A percentile compares a stretch with the other conserved stretches of the same genome.
These are phyloP conservation scores for Eucalyptus erythrocorys DNA, from an alignment of 345 rosid species.

Conservation along the genomic window DNA sequence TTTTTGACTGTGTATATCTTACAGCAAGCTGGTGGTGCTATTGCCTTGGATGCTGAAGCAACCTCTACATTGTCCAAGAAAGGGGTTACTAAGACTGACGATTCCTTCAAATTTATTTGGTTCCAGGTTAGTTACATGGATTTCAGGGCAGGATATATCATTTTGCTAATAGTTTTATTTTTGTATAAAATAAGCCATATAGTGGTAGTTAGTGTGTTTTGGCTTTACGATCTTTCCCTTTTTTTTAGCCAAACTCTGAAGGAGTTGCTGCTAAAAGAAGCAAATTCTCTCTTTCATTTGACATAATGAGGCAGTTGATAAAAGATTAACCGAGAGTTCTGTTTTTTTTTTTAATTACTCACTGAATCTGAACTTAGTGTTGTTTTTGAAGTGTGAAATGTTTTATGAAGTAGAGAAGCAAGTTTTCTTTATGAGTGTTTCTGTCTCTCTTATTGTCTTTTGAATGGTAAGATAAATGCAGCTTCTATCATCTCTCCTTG, in stretches of 20 bases:
- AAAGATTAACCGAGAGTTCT: neutral
- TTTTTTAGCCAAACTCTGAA: neutral
- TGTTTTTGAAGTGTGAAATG: neutral
- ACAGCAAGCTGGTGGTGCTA: conserved; percentile 87
- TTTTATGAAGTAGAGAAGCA: neutral
- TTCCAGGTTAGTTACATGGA: conserved; percentile 25
- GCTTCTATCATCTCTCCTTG: neutral
- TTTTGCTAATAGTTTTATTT: neutral
- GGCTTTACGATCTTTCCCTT: neutral
- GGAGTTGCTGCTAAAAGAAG: neutral
- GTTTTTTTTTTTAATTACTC: neutral
- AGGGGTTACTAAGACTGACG: conserved; percentile 62
- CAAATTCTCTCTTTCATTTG: neutral
- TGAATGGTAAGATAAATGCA: neutral
- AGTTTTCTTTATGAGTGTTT: neutral
- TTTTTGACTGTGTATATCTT: neutral
- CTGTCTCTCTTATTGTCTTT: neutral
- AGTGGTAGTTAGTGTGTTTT: neutral
- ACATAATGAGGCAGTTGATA: neutral
- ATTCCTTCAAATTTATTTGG: conserved; percentile 74
- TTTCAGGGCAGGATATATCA: neutral
- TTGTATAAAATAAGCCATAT: neutral
- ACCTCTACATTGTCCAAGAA: conserved; percentile 68
- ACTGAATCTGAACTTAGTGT: neutral
- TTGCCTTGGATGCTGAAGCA: conserved; percentile 91